Percentiles rank a stretch among this genome's conserved stretches.
These are phyloP conservation scores for Kodamaea lidongshanica DNA, from an alignment of 805 yeast species.

Conservation along the genomic window DNA sequence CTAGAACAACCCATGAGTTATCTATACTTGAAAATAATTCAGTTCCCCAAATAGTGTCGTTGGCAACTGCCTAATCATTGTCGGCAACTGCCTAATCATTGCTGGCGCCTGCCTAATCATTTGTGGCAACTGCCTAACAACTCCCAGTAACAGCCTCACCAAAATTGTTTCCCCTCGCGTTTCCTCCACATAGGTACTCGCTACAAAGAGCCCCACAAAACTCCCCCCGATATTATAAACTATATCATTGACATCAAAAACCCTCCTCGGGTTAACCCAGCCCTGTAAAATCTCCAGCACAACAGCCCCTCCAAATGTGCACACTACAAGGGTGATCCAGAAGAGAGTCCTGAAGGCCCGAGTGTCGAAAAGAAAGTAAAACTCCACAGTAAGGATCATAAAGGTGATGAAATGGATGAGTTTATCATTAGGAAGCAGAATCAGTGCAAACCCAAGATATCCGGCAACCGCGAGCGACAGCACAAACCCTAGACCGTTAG, in stretches of 20 bases:
- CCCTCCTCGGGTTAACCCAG: slow-evolving; percentile 38
- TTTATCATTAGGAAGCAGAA: slow-evolving; percentile 46
- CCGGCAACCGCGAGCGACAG: slow-evolving; percentile 25
- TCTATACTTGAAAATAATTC: too few species aligned
- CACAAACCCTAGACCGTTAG: slow-evolving; percentile 20
- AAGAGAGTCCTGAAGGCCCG: slow-evolving; percentile 9
- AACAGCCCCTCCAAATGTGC: slow-evolving; percentile 44
- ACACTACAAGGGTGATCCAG: slow-evolving; percentile 27
- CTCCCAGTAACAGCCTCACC: too few species aligned
- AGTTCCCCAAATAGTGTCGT: too few species aligned
- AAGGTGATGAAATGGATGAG: slow-evolving; percentile 44
- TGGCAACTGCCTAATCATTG: too few species aligned
- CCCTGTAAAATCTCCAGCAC: slow-evolving; percentile 49
- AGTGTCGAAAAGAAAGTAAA: slow-evolving; percentile 40
- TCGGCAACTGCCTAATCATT: too few species aligned
- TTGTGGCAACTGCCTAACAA: too few species aligned
- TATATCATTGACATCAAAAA: slow-evolving; percentile 47
- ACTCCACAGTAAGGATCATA: slow-evolving; percentile 41
- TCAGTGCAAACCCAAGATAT: slow-evolving; percentile 47
- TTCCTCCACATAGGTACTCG: too few species aligned
- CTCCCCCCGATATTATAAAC: slow-evolving; percentile 28
- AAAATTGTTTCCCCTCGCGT: too few species aligned
- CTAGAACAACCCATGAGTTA: too few species aligned
- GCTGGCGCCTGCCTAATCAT: too few species aligned
- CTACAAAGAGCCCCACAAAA: slow-evolving; percentile 20